Evolutionary conservation across 2,329 filamentous ascomycete genomes (phyloP).

Genomic region (Claviceps arundinis): DNA sequence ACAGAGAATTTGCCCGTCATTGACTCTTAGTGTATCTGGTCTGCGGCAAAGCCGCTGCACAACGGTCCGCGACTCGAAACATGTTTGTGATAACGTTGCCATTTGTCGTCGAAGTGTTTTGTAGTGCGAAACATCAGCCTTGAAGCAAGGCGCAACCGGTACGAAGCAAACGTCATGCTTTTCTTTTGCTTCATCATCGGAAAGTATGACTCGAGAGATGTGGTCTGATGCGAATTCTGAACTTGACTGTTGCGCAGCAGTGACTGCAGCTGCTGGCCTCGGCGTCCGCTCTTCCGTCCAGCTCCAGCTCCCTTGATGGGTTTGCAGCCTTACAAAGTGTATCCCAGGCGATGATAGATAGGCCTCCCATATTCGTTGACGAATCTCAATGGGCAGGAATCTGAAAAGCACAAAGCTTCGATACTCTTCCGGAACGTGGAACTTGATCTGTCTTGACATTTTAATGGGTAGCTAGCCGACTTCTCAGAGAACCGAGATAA

Average conservation of each 20-base stretch:
- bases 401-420: constrained; percentile 19
- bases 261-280: not conserved
- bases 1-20: constrained; percentile 16
- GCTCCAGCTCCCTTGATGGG: constrained; percentile 10
- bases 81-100: constrained; percentile 14
- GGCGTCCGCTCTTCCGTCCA: constrained; percentile 10
- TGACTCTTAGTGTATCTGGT: constrained; percentile 13
- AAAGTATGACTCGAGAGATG: constrained; percentile 12
- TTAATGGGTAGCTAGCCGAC: not conserved
- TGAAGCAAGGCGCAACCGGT: constrained; percentile 7
- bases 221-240: constrained; percentile 6
- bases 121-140: constrained; percentile 21
- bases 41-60: constrained; percentile 11
- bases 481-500: not conserved
- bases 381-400: constrained; percentile 22
- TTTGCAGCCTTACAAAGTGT: constrained; percentile 20
- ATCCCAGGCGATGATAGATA: constrained; percentile 20
- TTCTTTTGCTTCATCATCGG: constrained; percentile 12
- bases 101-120: constrained; percentile 16
- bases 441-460: constrained; percentile 9
- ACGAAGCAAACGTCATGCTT: constrained; percentile 12
- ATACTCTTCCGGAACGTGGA: constrained; percentile 18
- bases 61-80: constrained; percentile 14
- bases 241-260: constrained; percentile 6
- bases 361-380: constrained; percentile 21